Percentiles rank a stretch among this genome's conserved stretches.
Conservation (phyloP, 495 filamentous ascomycete species). For the Neurospora pannonica region DNA sequence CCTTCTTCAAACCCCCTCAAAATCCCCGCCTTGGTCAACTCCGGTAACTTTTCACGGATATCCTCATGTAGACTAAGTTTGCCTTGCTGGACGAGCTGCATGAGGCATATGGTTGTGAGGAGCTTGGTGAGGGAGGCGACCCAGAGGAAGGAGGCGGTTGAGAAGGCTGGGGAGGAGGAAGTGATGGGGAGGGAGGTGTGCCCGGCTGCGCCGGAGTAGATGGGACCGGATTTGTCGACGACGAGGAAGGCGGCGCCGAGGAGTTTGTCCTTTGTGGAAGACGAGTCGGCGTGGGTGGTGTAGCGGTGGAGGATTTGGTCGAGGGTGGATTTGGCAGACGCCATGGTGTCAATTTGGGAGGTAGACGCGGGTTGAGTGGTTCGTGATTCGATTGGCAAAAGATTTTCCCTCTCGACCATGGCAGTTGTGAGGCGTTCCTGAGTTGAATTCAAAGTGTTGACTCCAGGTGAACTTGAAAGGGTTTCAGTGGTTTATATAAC, state of each 20-base stretch:
- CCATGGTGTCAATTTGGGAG: not conserved
- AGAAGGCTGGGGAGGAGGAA: slow-evolving; percentile 14
- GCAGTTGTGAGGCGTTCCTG: not conserved
- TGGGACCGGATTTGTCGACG: slow-evolving; percentile 14
- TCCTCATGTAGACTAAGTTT: slow-evolving; percentile 16
- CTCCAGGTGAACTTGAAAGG: not conserved
- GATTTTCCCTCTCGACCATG: not conserved
- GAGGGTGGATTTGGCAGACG: slow-evolving; percentile 14
- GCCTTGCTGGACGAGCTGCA: slow-evolving; percentile 19
- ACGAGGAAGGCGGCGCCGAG: slow-evolving; percentile 23
- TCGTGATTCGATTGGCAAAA: not conserved
- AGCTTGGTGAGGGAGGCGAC: slow-evolving; percentile 23
- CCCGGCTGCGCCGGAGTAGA: slow-evolving; percentile 19
- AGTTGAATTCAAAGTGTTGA: not conserved
- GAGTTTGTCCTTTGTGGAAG: slow-evolving; percentile 18
- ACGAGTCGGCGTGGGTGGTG: slow-evolving; percentile 1
- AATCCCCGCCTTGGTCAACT: slow-evolving; percentile 14
- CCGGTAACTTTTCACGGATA: slow-evolving; percentile 12
- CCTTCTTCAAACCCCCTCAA: slow-evolving; percentile 10
- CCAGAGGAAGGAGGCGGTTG: slow-evolving; percentile 43
- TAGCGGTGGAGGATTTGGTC: slow-evolving; percentile 15
- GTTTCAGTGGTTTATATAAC: not conserved
- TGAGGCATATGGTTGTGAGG: slow-evolving; percentile 11
- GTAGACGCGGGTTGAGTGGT: not conserved
- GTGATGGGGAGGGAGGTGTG: slow-evolving; percentile 2